Evolutionary conservation across 768 basidiomycete species (phyloP), one percentile per base, ranked within the genome.

Genomic region (Phlegmacium glaucopus): DNA sequence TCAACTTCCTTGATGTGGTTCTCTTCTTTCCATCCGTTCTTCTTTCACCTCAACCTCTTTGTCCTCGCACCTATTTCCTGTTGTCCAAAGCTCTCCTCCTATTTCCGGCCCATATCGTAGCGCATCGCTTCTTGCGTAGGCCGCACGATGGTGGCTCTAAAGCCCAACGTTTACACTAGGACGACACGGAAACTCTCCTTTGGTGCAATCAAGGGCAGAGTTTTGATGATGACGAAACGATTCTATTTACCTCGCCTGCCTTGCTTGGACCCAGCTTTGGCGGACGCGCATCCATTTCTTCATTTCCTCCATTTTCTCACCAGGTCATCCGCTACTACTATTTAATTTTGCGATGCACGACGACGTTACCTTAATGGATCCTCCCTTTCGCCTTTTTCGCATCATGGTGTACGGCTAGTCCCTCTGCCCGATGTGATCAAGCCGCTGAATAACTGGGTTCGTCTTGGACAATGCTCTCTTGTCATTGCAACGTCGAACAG

Each of bases 121-220:
- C 43, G 39, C 51, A 41, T 49, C 41, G 48, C 50, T 36, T 50
- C 39, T 56, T 62, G 45, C 54, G 40, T 56, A 52, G 53, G 53
- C 29, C 40, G 42, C 49, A 53, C 53, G 50, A 51, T 57, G 52
- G 47, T 49, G 54, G 56, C 35, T 30, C 42, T 17, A 27, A 39
- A 36, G n/a, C 43, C 32, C 28, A 22, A 40, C 37, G 47, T 44
- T 32, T 48, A 43, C 44, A 28, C 47, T 52, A 22, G 22, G 22
- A 22, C 22, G 22, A 22, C 22, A 5, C 36, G 44, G 53, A 44
- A 26, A 4, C 22, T 12, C 55, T 57, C 57, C 49, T 57, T 37
- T 32, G 58, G 63, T 57, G 61, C 49, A 54, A 53, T 44, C 48
- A 63, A 52, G 61, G 60, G 37, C 39, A n/a, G 52, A 51, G 57